These are phyloP conservation scores for Saturnispora hagleri DNA, from an alignment of 805 yeast species.

Conservation along the genomic window DNA sequence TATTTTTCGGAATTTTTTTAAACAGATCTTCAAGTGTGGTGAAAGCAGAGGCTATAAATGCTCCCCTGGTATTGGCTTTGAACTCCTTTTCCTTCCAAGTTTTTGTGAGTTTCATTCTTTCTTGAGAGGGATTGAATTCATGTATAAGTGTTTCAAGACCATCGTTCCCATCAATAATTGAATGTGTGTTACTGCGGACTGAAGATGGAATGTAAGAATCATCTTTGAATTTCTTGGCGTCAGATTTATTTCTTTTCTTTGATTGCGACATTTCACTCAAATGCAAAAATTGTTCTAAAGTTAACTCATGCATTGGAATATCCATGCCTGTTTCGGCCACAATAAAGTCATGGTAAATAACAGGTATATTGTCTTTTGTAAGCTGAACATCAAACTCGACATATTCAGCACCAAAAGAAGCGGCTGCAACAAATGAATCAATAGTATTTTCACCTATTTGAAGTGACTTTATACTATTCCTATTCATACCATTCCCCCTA, in stretches of 20 bases:
- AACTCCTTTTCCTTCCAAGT: conserved; percentile 80
- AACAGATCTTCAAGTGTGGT: conserved; percentile 83
- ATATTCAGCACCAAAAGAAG: conserved; percentile 90
- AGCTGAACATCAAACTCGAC: conserved; percentile 96
- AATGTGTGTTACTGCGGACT: conserved; percentile 10
- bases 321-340: conserved; percentile 96
- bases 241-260: conserved; percentile 4
- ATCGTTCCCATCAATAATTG: background rate
- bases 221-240: conserved; percentile 20
- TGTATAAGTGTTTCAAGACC: conserved; percentile 12
- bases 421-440: conserved; percentile 92
- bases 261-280: conserved; percentile 29
- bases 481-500: conserved; percentile 88
- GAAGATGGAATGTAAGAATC: conserved; percentile 24
- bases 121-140: conserved; percentile 34
- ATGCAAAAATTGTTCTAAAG: conserved; percentile 78
- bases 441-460: conserved; percentile 95
- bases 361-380: conserved; percentile 86
- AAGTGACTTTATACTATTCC: conserved; percentile 57
- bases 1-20: conserved; percentile 66
- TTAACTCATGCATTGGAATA: conserved; percentile 89
- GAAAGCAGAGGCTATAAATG: conserved; percentile 83
- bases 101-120: conserved; percentile 76
- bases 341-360: conserved; percentile 86
- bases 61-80: conserved; percentile 89